These are phyloP conservation scores for Pichia sp. DNA, from an alignment of 1,139 yeast species.

Conservation along the genomic window DNA sequence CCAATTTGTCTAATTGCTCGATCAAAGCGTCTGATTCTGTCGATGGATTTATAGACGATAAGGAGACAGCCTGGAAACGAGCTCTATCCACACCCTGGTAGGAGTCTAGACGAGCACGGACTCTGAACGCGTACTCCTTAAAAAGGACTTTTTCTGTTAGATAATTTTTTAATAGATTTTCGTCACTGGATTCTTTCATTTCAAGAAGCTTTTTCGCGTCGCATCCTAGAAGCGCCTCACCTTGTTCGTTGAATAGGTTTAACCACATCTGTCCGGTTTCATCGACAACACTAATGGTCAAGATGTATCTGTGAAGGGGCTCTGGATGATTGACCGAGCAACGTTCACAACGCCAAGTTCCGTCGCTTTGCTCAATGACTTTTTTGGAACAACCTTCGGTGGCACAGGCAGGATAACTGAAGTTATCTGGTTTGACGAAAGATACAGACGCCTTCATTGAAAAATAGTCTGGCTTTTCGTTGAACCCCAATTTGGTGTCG, in stretches of 20 bases:
- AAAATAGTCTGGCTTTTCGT: conserved; percentile 77
- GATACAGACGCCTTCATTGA: conserved; percentile 68
- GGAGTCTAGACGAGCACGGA: conserved; percentile 78
- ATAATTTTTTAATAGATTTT: conserved; percentile 44
- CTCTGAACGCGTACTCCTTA: conserved; percentile 67
- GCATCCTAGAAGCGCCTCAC: conserved; percentile 59
- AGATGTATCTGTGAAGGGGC: conserved; percentile 76
- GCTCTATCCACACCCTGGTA: conserved; percentile 77
- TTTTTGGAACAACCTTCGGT: conserved; percentile 77
- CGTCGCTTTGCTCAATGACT: conserved; percentile 67
- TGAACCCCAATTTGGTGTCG: conserved; percentile 64
- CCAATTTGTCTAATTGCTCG: conserved; percentile 43
- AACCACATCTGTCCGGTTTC: conserved; percentile 82
- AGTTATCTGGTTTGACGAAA: conserved; percentile 65
- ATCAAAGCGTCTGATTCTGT: conserved; percentile 61
- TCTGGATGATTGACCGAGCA: conserved; percentile 65
- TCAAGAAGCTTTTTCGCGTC: conserved; percentile 64
- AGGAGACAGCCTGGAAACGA: conserved; percentile 61
- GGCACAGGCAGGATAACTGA: conserved; percentile 89
- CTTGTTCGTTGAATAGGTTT: conserved; percentile 83
- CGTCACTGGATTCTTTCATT: conserved; percentile 43
- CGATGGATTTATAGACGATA: conserved; percentile 54
- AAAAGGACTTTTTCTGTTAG: conserved; percentile 51
- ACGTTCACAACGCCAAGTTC: conserved; percentile 89
- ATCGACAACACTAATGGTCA: conserved; percentile 71